Evolutionary conservation across 306 rosid species (phyloP).

Genomic region (Arachis hypogaea): DNA sequence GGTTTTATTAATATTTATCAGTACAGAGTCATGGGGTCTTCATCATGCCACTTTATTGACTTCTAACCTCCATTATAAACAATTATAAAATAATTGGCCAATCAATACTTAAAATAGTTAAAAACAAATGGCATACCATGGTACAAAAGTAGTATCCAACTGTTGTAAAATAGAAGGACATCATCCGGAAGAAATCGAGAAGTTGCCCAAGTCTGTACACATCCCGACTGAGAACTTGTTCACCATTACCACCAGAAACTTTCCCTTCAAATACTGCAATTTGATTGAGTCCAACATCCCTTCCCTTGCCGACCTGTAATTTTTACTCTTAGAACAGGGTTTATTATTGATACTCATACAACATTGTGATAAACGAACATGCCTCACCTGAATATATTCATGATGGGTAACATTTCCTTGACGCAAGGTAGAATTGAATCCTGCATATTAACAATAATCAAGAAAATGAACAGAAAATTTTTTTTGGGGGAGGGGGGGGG

Average conservation of each 20-base stretch:
- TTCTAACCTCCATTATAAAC: neutral
- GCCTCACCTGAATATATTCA: slow-evolving; percentile 88
- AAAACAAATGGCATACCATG: slow-evolving; percentile 59
- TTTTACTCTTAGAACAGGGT: slow-evolving; percentile 40
- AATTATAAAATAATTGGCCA: neutral
- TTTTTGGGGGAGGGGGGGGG: too few relatives aligned
- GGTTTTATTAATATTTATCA: neutral
- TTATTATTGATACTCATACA: neutral
- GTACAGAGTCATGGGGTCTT: neutral
- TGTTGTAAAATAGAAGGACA: slow-evolving; percentile 90
- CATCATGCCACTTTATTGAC: neutral
- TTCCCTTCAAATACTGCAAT: slow-evolving; percentile 91
- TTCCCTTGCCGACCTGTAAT: slow-evolving; percentile 94
- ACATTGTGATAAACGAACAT: slow-evolving; percentile 26
- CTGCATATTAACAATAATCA: slow-evolving; percentile 50
- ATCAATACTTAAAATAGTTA: slow-evolving; percentile 12
- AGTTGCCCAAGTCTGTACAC: slow-evolving; percentile 96
- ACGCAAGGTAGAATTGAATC: slow-evolving; percentile 94
- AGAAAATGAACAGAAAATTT: neutral
- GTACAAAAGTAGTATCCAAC: slow-evolving; percentile 93
- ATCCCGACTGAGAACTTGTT: slow-evolving; percentile 97
- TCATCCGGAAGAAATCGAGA: slow-evolving; percentile 96
- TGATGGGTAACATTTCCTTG: slow-evolving; percentile 97
- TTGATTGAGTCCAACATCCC: slow-evolving; percentile 97
- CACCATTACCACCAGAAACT: slow-evolving; percentile 93